Evolutionary conservation across 148 eudicot genomes (phyloP).

Genomic region (Oxyria digyna): DNA sequence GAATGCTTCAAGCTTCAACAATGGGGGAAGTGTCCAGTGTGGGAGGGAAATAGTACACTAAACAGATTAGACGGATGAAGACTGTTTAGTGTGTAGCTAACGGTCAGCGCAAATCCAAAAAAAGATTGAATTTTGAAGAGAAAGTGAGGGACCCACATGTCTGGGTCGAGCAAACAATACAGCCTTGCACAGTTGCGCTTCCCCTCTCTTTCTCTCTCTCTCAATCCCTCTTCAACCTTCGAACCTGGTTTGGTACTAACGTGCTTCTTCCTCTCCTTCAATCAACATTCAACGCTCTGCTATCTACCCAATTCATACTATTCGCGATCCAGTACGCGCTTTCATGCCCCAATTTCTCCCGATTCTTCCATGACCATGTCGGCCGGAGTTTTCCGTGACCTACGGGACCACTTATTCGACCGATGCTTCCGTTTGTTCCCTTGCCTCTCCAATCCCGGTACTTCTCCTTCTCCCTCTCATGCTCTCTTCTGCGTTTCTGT

Average conservation of each 20-base stretch:
- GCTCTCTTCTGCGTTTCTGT: neutral
- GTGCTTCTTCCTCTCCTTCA: neutral
- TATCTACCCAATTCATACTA: neutral
- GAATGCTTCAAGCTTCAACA: neutral
- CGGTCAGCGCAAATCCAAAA: neutral
- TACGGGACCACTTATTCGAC: neutral
- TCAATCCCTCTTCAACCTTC: neutral
- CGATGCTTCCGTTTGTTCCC: constrained; percentile 3
- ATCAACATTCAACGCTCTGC: neutral
- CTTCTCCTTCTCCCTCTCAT: too few relatives aligned
- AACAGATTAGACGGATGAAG: neutral
- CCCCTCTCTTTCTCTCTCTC: neutral
- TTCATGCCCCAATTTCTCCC: neutral
- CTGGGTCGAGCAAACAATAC: neutral
- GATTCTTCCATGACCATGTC: constrained; percentile 1
- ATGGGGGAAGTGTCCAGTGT: neutral
- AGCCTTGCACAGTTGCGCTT: constrained; percentile 3
- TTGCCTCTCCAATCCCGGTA: constrained; percentile 7
- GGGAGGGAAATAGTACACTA: too few relatives aligned
- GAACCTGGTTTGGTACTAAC: neutral
- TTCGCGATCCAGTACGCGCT: neutral
- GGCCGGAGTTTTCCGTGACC: constrained; percentile 3
- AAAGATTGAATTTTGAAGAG: neutral
- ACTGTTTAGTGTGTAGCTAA: neutral
- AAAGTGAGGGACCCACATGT: neutral